phyloP scores from a whole-genome alignment of 345 rosid species.

The Pugionium dolabratum region DNA sequence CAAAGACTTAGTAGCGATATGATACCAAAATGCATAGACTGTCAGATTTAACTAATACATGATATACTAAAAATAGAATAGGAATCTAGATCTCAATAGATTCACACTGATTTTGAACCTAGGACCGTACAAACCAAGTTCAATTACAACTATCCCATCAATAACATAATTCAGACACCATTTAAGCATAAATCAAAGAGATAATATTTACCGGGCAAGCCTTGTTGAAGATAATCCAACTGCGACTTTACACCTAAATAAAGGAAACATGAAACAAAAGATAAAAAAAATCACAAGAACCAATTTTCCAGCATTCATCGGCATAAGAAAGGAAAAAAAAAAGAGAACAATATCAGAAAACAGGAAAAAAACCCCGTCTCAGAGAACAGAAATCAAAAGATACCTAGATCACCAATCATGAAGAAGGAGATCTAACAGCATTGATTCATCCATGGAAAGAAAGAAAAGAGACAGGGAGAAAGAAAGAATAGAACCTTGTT shows the following conservation, averaged over 20 bases:
- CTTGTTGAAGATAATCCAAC: slow-evolving; percentile 85
- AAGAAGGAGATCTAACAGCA: slow-evolving; percentile 41
- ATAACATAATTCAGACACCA: no score
- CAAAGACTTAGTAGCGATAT: no score
- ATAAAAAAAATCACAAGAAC: slow-evolving; percentile 16
- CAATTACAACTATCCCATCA: no score
- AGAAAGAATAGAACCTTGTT: slow-evolving; percentile 61
- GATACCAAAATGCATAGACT: not conserved
- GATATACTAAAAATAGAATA: slow-evolving; percentile 27
- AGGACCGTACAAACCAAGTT: no score
- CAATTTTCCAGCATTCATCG: no score
- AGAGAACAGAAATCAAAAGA: no score
- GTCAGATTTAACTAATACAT: slow-evolving; percentile 10
- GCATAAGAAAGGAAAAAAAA: no score
- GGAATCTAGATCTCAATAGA: slow-evolving; percentile 21
- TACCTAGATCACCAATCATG: slow-evolving; percentile 39
- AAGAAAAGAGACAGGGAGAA: no score
- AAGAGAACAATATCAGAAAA: no score
- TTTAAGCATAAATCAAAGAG: not conserved
- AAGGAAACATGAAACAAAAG: slow-evolving; percentile 23
- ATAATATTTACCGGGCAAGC: slow-evolving; percentile 66
- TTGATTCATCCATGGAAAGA: slow-evolving; percentile 11
- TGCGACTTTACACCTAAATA: slow-evolving; percentile 80
- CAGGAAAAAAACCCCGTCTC: no score
- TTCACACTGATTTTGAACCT: no score